Conservation (phyloP, 73 alveolate species). For the Paraurostyla sp. region DNA sequence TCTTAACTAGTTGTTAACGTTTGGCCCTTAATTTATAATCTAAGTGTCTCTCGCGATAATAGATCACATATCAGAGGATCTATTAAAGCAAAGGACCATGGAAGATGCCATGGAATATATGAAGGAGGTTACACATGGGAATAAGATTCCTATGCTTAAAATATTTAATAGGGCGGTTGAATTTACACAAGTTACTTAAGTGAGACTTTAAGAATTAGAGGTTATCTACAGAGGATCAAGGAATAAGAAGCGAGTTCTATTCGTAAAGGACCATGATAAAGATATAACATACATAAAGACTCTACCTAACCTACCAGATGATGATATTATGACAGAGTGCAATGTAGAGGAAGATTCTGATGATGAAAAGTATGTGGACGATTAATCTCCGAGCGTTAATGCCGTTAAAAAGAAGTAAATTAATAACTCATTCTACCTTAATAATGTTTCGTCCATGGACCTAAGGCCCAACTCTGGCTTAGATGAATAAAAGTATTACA, state of each 20-base stretch:
- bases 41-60: constrained; percentile 20
- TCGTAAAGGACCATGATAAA: constrained; percentile 29
- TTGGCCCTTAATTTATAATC: constrained; percentile 16
- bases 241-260: neutral
- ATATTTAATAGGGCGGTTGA: neutral
- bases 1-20: neutral
- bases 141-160: neutral
- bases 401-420: neutral
- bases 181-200: constrained; percentile 37
- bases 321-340: constrained; percentile 46
- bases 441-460: constrained; percentile 11
- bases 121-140: neutral
- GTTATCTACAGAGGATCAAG: neutral
- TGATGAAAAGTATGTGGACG: neutral
- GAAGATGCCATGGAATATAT: constrained; percentile 53
- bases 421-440: constrained; percentile 7
- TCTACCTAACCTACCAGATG: constrained; percentile 52
- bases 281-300: constrained; percentile 23
- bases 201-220: neutral
- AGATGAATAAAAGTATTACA: neutral
- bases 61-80: neutral
- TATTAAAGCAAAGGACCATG: neutral
- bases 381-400: neutral
- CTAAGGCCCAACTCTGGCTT: constrained; percentile 18
- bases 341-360: constrained; percentile 30